Conservation (phyloP, 2,329 filamentous ascomycete genomes). For the Nigrospora sphaerica region DNA sequence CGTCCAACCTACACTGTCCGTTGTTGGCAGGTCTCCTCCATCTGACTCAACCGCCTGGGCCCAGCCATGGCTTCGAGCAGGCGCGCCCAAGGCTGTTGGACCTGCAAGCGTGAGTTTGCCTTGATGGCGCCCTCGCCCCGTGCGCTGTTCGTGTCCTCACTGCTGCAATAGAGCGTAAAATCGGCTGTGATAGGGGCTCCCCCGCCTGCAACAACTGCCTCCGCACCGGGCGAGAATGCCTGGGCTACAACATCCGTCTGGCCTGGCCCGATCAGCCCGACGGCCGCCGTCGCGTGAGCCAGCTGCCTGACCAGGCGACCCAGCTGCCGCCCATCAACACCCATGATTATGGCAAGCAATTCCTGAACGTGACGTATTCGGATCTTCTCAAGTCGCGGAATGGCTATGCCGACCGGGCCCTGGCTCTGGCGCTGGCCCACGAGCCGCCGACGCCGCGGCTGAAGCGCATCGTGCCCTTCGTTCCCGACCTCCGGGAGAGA, state of each 20-base stretch:
- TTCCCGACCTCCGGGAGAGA: conserved; percentile 18
- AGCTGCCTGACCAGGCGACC: conserved; percentile 21
- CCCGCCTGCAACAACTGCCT: conserved; percentile 36
- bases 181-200: conserved; percentile 36
- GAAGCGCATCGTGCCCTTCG: conserved; percentile 16
- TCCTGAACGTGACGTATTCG: conserved; percentile 30
- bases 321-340: conserved; percentile 17
- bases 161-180: conserved; percentile 31
- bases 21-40: not conserved
- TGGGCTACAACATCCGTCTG: conserved; percentile 37
- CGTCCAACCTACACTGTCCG: not conserved
- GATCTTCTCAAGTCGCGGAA: conserved; percentile 26
- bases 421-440: conserved; percentile 11
- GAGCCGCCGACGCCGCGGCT: conserved; percentile 16
- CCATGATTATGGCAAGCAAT: conserved; percentile 25
- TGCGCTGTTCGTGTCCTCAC: too few species aligned
- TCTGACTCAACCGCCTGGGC: not conserved
- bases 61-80: conserved; percentile 11
- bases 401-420: conserved; percentile 16
- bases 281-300: conserved; percentile 27
- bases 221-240: conserved; percentile 31
- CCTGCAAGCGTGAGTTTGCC: conserved; percentile 30
- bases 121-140: too few species aligned
- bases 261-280: conserved; percentile 40
- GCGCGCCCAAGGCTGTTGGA: conserved; percentile 32